A percentile compares a stretch with the other conserved stretches of the same genome.
Conservation (phyloP, 148 eudicot species). For the Fagopyrum homotropicum region DNA sequence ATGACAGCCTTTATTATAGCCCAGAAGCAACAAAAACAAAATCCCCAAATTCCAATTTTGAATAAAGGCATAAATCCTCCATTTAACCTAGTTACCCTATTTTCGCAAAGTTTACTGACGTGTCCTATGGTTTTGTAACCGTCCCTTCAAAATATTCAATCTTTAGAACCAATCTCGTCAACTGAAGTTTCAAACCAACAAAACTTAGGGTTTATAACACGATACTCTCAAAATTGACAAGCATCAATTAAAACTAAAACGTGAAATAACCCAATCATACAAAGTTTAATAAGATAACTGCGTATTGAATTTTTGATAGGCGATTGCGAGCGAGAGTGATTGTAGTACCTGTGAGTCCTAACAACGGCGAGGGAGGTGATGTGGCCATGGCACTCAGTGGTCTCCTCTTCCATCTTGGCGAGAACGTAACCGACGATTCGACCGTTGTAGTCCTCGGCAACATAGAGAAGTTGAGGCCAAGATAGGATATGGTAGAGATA, state of each 20-base stretch:
- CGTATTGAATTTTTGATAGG: background rate
- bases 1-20: background rate
- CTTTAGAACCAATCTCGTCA: background rate
- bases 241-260: background rate
- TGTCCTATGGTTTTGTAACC: too few species aligned
- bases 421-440: constrained; percentile 79
- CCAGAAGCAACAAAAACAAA: background rate
- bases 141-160: background rate
- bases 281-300: background rate
- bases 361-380: constrained; percentile 86
- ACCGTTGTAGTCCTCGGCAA: constrained; percentile 86
- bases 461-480: constrained; percentile 89
- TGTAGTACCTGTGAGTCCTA: constrained; percentile 63
- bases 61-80: background rate
- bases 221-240: background rate
- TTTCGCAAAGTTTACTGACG: too few species aligned
- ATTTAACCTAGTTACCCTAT: background rate
- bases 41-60: background rate
- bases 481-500: constrained; percentile 90
- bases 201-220: background rate
- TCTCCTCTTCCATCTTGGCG: constrained; percentile 93
- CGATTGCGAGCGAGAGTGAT: background rate
- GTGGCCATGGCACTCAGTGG: constrained; percentile 86
- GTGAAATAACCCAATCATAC: background rate
- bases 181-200: background rate